Base-by-base conservation (phyloP, 2,329 filamentous ascomycete genomes). In the Exophiala oligosperma region DNA sequence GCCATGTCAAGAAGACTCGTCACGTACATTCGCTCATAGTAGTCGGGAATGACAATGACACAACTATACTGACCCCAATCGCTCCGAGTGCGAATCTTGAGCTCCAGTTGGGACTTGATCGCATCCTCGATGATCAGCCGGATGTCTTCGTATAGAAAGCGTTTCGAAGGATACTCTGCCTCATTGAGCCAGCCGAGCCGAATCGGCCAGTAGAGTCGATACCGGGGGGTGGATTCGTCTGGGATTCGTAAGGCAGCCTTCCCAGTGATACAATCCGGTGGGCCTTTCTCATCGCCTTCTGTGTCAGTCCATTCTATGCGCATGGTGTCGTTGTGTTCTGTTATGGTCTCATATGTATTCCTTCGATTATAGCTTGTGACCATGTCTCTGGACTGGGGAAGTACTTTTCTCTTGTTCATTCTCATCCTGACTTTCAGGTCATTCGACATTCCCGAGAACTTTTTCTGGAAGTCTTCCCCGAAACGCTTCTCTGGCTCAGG, bases 321-420 rank as follows among this genome's bases (percentile, higher is more conserved):
- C 66, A 96, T 81, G 0, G 92, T 90, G 69, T 99, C 94, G 71
- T 97, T 99, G 75, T 97, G 94, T 69, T 94, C 90, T 4, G 90
- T 88, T 60, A 99, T 97, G 49, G 88, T 84, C 66, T 97, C 94
- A 5, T 91, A 88, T 35, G 89, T 86, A 0, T 87, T 90, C 49
- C 91, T 84, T 53, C 90, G 85, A 74, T 99, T 99, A 81, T 90
- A 97, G 70, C 96, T 97, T 64, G 92, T 86, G 1, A 97, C 93
- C 58, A 97, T 80, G 70, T 99, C 94, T 73, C 96, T 96, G 0
- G 92, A 97, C 71, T 97, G 97, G n/a, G 94, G 94, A 50, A 97
- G 77, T 14, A 97, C 92, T 72, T 96, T 90, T 70, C 91, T 87
- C 80, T 97, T 97, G 76, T 96, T 96, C 66, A 86, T 84, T 61